Evolutionary conservation across 768 basidiomycete species (phyloP), one percentile per base, ranked within the genome.

Genomic region (Pulveroboletus ravenelii): DNA sequence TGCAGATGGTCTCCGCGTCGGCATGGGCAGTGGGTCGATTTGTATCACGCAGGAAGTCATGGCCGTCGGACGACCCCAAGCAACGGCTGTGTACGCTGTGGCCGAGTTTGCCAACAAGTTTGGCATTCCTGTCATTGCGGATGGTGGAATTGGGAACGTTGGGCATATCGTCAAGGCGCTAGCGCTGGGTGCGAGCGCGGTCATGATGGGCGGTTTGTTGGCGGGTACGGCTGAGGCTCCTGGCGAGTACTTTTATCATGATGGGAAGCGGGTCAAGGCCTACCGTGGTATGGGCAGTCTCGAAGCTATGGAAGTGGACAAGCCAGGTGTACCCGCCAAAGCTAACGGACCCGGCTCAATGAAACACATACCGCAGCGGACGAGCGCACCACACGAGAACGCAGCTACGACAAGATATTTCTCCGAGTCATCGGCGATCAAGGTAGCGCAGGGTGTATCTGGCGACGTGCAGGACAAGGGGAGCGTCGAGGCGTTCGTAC

Each of bases 11-110:
- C 78, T 98, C 10, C 87, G 93, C 20, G 78, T 99, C 34, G 96
- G 96, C 37, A 99, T 99, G 96, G 96, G 96, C 34, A 90, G 87
- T 8, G 96, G 96, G 9, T 95, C 92, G 6, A 99, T 99, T 64
- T 99, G 96, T 68, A 99, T 99, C 72, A 99, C 96, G 6, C 96
- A 99, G 71, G 96, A 98, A 65, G 88, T 99, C 61, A 98, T 97
- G 90, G 96, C 96, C 10, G 95, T 98, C 45, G 96, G 96, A 13
- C 83, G 96, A 14, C 96, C 95, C 1, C 96, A 99, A 69, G 96
- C 94, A 2, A 93, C 93, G 0, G 95, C 95, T n/a, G 93, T 98
- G n/a, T 89, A 88, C 64, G 84, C 89, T 38, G 95, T 98, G 12
- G 82, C 94, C 25, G 93, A 99, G 72, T 97, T 99, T 63, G 82